phyloP scores from a whole-genome alignment of 306 rosid genomes.

The Sophora flavescens region DNA sequence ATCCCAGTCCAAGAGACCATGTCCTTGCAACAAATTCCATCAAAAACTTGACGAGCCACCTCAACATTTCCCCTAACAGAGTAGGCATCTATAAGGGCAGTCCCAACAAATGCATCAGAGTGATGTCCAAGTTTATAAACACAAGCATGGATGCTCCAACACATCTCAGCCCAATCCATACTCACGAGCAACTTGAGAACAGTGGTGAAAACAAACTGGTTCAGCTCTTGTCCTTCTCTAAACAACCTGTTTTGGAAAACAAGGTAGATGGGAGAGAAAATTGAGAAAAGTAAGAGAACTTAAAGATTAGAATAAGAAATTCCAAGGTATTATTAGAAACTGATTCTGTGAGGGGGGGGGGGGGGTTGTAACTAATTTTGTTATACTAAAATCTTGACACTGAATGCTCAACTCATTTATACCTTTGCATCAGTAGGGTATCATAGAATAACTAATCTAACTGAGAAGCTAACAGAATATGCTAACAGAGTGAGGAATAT shows the following conservation, averaged over 20 bases:
- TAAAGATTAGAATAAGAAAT: background rate
- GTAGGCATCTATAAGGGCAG: slow-evolving; percentile 47
- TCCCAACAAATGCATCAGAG: slow-evolving; percentile 43
- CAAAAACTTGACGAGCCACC: slow-evolving; percentile 34
- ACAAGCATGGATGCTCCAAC: slow-evolving; percentile 36
- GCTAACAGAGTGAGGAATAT: no score
- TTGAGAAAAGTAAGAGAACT: background rate
- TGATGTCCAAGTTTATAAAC: slow-evolving; percentile 49
- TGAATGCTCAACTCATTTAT: no score
- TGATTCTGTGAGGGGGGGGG: no score
- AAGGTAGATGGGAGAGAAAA: background rate
- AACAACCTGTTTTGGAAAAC: slow-evolving; percentile 37
- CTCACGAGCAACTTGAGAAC: slow-evolving; percentile 47
- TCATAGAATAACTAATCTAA: no score
- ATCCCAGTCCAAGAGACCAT: slow-evolving; percentile 56
- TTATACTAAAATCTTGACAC: no score
- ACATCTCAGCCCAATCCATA: slow-evolving; percentile 43
- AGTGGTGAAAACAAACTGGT: slow-evolving; percentile 50
- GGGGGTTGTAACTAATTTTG: no score
- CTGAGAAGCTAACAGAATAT: no score
- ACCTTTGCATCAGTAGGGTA: no score
- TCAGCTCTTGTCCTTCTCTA: slow-evolving; percentile 44
- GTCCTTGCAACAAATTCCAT: slow-evolving; percentile 41
- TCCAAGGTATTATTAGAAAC: no score
- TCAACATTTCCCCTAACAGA: slow-evolving; percentile 42